A percentile compares a stretch with the other conserved stretches of the same genome.
Evolutionary conservation across 2,329 filamentous ascomycete genomes (phyloP).

Genomic region (Elsinoe ampelina): DNA sequence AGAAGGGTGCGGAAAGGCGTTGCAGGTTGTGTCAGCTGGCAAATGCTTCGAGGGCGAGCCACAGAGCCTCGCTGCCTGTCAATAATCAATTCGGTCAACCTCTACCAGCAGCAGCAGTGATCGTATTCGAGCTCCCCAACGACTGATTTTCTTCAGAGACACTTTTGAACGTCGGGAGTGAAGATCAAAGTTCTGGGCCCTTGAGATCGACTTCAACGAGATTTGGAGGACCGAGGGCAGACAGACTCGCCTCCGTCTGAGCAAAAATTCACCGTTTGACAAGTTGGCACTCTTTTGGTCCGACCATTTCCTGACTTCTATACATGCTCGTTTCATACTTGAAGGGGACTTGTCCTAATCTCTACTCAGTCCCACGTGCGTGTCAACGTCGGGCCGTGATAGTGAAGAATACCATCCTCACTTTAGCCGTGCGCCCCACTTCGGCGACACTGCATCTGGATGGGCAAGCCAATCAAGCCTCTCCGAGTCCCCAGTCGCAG

Average conservation of each 20-base stretch:
- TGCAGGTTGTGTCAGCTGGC: slow-evolving; percentile 11
- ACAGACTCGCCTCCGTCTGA: not conserved
- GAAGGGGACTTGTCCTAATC: too few species aligned
- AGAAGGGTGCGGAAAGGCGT: slow-evolving; percentile 1
- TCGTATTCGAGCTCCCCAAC: not conserved
- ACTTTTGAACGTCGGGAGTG: not conserved
- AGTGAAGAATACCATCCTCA: not conserved
- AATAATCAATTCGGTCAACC: not conserved
- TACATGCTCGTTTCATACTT: too few species aligned
- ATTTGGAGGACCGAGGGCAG: slow-evolving; percentile 10
- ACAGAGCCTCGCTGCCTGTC: slow-evolving; percentile 3
- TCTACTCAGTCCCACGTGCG: too few species aligned
- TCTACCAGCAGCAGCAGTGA: not conserved
- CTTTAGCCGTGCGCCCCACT: not conserved
- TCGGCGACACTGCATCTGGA: not conserved
- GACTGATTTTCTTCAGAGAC: not conserved
- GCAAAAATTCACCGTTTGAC: not conserved
- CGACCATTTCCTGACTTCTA: not conserved
- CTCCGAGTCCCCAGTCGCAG: not conserved
- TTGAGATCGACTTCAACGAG: slow-evolving; percentile 10
- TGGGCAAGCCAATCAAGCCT: not conserved
- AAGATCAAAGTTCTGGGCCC: slow-evolving; percentile 12
- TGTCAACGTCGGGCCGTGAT: not conserved
- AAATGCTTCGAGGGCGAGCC: slow-evolving; percentile 1
- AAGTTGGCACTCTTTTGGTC: not conserved